Conservation (phyloP, 805 yeast genomes). For the Wickerhamomyces chambardii region DNA sequence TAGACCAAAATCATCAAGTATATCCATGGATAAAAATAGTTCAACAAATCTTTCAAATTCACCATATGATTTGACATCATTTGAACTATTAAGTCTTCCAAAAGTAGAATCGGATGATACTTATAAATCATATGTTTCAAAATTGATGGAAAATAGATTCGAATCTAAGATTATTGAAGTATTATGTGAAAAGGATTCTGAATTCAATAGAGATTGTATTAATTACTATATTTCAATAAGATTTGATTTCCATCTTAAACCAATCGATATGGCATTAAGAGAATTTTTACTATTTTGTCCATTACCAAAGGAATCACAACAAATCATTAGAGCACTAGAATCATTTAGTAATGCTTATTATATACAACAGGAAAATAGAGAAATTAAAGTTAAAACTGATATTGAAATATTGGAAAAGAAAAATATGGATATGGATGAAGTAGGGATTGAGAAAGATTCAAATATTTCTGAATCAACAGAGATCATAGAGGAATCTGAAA, state of each 20-base stretch:
- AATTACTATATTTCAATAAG: slow-evolving; percentile 17
- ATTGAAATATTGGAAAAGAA: too few relatives aligned
- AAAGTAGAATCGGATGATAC: slow-evolving; percentile 18
- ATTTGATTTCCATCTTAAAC: slow-evolving; percentile 43
- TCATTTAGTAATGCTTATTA: slow-evolving; percentile 47
- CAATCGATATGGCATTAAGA: slow-evolving; percentile 59
- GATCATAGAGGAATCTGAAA: slow-evolving; percentile 4
- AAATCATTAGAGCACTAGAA: slow-evolving; percentile 59
- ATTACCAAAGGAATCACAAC: slow-evolving; percentile 68
- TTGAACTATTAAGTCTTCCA: slow-evolving; percentile 15
- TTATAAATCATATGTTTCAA: slow-evolving; percentile 17
- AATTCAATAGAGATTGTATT: slow-evolving; percentile 18
- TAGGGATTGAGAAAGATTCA: background rate
- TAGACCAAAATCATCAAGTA: slow-evolving; percentile 15
- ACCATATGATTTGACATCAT: slow-evolving; percentile 1
- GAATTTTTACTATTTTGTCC: slow-evolving; percentile 47
- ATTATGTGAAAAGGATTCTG: slow-evolving; percentile 18
- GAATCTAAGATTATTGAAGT: slow-evolving; percentile 22
- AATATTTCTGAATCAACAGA: background rate
- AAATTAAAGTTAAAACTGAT: background rate
- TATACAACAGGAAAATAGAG: slow-evolving; percentile 15
- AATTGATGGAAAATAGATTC: slow-evolving; percentile 16
- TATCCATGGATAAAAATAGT: slow-evolving; percentile 2
- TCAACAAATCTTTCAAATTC: slow-evolving; percentile 1
- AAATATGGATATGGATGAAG: too few relatives aligned